Conservation (phyloP, 441 rosid species). For the Brassica hybrid region DNA sequence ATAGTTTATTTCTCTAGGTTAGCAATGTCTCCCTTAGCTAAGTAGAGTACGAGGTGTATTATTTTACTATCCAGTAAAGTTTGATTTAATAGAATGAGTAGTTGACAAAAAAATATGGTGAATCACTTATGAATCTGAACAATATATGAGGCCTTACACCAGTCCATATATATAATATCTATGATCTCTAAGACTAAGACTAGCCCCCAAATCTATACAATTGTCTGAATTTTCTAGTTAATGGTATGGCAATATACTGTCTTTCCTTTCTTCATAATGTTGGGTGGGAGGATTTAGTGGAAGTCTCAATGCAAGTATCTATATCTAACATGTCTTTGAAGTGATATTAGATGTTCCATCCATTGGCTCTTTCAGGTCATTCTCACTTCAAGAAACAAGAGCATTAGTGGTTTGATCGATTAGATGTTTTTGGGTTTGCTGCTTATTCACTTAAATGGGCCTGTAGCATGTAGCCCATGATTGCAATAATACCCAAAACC, state of each 20-base stretch:
- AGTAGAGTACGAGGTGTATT: not conserved
- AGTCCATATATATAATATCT: not conserved
- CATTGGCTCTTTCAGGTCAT: not conserved
- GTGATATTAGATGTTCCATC: not conserved
- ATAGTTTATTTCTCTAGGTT: not conserved
- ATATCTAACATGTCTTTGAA: not conserved
- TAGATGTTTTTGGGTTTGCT: not conserved
- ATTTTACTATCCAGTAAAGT: not conserved
- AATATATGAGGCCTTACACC: not conserved
- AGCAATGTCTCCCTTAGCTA: not conserved
- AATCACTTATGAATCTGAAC: not conserved
- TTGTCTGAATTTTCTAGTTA: not conserved
- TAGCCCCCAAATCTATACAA: not conserved
- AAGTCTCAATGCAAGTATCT: not conserved
- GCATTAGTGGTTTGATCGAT: constrained; percentile 5
- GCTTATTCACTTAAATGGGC: not conserved
- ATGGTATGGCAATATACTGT: not conserved
- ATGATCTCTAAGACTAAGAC: not conserved
- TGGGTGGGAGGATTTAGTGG: constrained; percentile 1
- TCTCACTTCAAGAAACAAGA: not conserved
- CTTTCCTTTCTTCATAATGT: not conserved
- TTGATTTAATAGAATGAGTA: not conserved
- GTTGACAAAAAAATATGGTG: not conserved
- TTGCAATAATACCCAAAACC: no score
- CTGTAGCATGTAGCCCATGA: not conserved